Evolutionary conservation across 139 green algal species (phyloP), one percentile per base, ranked within the genome.

Genomic region (Gonium pectorale): DNA sequence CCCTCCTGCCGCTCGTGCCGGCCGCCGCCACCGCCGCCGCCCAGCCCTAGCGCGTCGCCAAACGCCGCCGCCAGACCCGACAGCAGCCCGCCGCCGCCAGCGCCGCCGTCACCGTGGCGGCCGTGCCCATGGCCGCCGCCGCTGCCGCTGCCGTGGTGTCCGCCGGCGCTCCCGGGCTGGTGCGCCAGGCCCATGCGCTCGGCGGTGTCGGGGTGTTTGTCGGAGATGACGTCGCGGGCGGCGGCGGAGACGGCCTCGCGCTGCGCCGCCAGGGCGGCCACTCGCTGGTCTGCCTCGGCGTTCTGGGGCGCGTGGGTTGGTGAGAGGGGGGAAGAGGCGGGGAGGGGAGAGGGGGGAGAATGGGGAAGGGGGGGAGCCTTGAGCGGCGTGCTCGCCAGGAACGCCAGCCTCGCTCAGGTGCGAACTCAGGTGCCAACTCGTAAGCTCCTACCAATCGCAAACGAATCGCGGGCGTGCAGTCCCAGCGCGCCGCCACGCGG

Each of bases 81-180:
- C 75, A 83, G 60, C 75, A 83, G 31, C 7, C 75, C 75, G 0
- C 60, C 41, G 41, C 75, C 75, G 15, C 54, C 54, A 31, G 41
- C 41, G 29, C 75, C 75, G 5, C 38, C 37, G 52, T 27, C 46
- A 0, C n/a, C 2, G 44, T 33, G n/a, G 0, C 15, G 0, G 56
- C 35, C 51, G 51, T 29, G 19, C 27, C 54, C 54, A 27, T 27
- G 27, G 1, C 6, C 37, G 56, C 21, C 5, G 40, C 26, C 67
- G 9, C 49, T 67, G 24, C 21, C 54, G 73, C 54, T 80, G 26
- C 46, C 72, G 51, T 80, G 51, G 2, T 38, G 27, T 40, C 64
- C 31, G 51, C 31, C 27, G n/a, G n/a, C n/a, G n/a, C n/a, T n/a
- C n/a, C n/a, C n/a, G 49, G 35, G 0, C 44, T 79, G 70, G 46